These are phyloP conservation scores for Simplicillium sp. DNA, from an alignment of 2,329 filamentous ascomycete genomes.

Conservation along the genomic window DNA sequence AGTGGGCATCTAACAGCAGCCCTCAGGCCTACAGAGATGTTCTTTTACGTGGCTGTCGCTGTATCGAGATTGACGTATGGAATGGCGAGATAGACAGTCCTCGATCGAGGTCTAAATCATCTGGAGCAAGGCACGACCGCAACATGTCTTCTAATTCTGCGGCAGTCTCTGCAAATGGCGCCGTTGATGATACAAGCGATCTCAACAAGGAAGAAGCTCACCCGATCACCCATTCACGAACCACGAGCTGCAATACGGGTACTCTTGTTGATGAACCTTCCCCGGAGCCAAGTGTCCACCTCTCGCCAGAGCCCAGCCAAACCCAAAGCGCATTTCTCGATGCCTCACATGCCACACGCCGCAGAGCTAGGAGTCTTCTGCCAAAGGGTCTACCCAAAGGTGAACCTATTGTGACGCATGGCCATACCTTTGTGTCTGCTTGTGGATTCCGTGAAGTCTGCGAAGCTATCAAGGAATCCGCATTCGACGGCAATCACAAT, in stretches of 20 bases:
- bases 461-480: slow-evolving; percentile 65
- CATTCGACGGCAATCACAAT: slow-evolving; percentile 65
- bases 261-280: slow-evolving; percentile 18
- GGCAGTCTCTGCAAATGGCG: slow-evolving; percentile 28
- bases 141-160: slow-evolving; percentile 24
- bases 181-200: slow-evolving; percentile 21
- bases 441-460: slow-evolving; percentile 84
- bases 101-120: slow-evolving; percentile 24
- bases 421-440: slow-evolving; percentile 74
- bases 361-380: slow-evolving; percentile 14
- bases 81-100: slow-evolving; percentile 50
- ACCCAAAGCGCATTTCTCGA: slow-evolving; percentile 25
- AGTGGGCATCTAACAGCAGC: slow-evolving; percentile 68
- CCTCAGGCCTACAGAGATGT: slow-evolving; percentile 71
- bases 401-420: slow-evolving; percentile 78
- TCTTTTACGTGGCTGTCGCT: slow-evolving; percentile 69
- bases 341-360: slow-evolving; percentile 12
- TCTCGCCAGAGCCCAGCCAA: slow-evolving; percentile 15
- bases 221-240: slow-evolving; percentile 26
- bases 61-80: slow-evolving; percentile 94
- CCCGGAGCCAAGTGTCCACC: slow-evolving; percentile 18
- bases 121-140: slow-evolving; percentile 33
- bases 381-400: slow-evolving; percentile 21
- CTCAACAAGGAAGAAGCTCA: slow-evolving; percentile 16
- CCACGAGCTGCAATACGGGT: slow-evolving; percentile 26